Conservation (phyloP, 495 filamentous ascomycete genomes). For the Neurospora pannonica region DNA sequence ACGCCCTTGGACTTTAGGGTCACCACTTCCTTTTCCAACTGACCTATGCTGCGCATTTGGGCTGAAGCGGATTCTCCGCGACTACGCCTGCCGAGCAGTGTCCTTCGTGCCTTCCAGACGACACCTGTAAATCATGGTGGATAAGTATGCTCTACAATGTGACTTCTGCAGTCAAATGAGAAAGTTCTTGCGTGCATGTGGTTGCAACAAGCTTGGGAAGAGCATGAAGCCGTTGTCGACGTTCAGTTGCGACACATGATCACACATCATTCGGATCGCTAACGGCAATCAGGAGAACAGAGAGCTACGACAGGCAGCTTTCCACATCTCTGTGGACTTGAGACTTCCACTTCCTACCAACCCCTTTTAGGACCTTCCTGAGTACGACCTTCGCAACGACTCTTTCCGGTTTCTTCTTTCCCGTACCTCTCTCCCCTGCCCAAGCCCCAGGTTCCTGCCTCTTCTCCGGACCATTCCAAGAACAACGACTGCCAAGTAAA, state of each 20-base stretch:
- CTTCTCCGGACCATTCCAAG: not conserved
- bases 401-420: not conserved
- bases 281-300: not conserved
- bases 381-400: not conserved
- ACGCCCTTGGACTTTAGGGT: not conserved
- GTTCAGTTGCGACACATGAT: not conserved
- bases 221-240: not conserved
- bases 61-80: not conserved
- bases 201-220: not conserved
- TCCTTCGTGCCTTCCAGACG: not conserved
- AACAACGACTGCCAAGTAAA: not conserved
- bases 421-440: not conserved
- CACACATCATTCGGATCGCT: not conserved
- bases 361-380: not conserved
- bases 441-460: not conserved
- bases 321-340: not conserved
- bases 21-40: not conserved
- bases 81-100: not conserved
- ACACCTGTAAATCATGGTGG: not conserved
- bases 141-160: not conserved
- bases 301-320: not conserved
- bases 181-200: not conserved
- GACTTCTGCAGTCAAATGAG: not conserved
- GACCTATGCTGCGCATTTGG: not conserved
- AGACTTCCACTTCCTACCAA: not conserved